These are phyloP conservation scores for Diaporthe nobilis DNA, from an alignment of 2,329 filamentous ascomycete species.

Conservation along the genomic window DNA sequence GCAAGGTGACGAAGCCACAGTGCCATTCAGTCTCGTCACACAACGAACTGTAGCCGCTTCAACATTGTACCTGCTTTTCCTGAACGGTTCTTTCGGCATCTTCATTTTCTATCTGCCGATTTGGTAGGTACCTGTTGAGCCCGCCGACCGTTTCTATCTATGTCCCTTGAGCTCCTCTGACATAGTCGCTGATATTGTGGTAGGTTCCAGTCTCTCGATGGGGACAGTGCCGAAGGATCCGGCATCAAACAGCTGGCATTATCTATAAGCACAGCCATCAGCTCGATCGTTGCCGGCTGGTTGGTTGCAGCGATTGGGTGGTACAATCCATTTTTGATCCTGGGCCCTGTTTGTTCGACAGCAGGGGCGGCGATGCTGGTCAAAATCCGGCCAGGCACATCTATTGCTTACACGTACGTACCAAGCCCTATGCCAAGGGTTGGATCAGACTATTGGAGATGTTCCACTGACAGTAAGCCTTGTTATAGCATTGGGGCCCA, in stretches of 20 bases:
- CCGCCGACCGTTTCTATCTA: not conserved
- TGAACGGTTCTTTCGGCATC: not conserved
- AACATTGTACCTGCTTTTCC: not conserved
- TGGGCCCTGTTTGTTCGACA: not conserved
- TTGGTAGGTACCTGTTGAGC: not conserved
- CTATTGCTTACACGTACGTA: slow-evolving; percentile 7
- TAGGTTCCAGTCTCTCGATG: slow-evolving; percentile 14
- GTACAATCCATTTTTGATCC: slow-evolving; percentile 10
- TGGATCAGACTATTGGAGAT: not conserved
- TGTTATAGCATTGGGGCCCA: not conserved
- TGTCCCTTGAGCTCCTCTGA: not conserved
- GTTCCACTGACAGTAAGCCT: not conserved
- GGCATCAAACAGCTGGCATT: slow-evolving; percentile 7
- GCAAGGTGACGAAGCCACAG: slow-evolving; percentile 1
- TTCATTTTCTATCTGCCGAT: slow-evolving; percentile 18
- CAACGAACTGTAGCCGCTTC: slow-evolving; percentile 18
- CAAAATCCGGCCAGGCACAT: not conserved
- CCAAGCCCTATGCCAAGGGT: not conserved
- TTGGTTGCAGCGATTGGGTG: slow-evolving; percentile 4
- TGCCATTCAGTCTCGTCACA: slow-evolving; percentile 10
- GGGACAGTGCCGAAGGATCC: slow-evolving; percentile 11
- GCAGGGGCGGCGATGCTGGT: slow-evolving; percentile 1
- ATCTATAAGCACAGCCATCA: slow-evolving; percentile 6
- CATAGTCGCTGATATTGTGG: not conserved
- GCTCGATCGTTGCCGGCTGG: slow-evolving; percentile 5